Base-by-base conservation (phyloP, 1,284 basidiomycete species). In the Ustilago loliicola region DNA sequence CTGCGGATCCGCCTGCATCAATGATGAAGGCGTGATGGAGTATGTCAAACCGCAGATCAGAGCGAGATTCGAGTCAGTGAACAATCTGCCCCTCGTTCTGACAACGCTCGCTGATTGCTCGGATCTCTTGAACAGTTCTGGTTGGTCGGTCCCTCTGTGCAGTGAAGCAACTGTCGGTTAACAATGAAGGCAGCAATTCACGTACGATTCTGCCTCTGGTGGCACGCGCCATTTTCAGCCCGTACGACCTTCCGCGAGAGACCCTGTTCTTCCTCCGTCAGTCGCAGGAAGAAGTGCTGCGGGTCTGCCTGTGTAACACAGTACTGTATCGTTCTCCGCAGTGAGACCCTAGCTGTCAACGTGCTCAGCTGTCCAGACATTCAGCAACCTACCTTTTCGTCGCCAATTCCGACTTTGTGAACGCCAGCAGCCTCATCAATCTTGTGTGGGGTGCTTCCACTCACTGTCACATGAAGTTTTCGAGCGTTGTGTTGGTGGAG, bases 1-100 rank as follows among this genome's bases (percentile, higher is more conserved):
- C 59, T 42, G 0, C 32, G 29, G 32, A 34, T 38, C 47, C n/a
- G 34, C 48, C 36, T 52, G 23, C n/a, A 34, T 38, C 51, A 27
- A 4, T 30, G n/a, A 10, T 23, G 55, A 66, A 66, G 63, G 60
- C 56, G 64, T 70, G 68, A 57, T 57, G 53, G 25, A 25, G n/a
- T 21, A 7, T 29, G 13, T 45, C 40, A 45, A 48, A 40, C 7
- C 45, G 29, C 48, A 29, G 27, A 48, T n/a, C n/a, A n/a, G 4
- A 36, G 40, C 47, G 34, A 23, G 19, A 36, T 32, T 61, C 48
- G 59, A 61, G 50, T 60, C 58, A 60, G 58, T 36, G 15, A 19
- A 19, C 21, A 29, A 23, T n/a, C 32, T 8, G 7, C 32, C 17
- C n/a, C 30, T 23, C 23, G 36, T 38, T 38, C 36, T 38, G 15